Conservation (phyloP, 345 rosid genomes). For the Hibiscus trionum region DNA sequence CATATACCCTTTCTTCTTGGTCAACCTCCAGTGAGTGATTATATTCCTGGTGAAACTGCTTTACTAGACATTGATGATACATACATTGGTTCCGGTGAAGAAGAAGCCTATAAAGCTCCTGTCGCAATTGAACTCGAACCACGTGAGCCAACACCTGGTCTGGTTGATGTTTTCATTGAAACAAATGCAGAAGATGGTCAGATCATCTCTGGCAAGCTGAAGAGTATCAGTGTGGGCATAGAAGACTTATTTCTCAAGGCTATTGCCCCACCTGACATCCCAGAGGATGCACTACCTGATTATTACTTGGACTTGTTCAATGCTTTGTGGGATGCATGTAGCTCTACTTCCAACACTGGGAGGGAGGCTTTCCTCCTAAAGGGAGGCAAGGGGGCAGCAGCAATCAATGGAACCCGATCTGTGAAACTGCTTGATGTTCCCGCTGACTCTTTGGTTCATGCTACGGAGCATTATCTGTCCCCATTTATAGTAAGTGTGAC, state of each 20-base stretch:
- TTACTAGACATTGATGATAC: conserved; percentile 41
- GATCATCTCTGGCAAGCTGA: conserved; percentile 68
- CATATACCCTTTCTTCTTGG: conserved; percentile 86
- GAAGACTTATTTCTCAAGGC: conserved; percentile 95
- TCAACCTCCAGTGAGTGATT: conserved; percentile 35
- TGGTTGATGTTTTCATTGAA: conserved; percentile 76
- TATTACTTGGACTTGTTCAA: conserved; percentile 59
- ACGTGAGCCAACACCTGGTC: conserved; percentile 82
- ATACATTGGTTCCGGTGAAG: conserved; percentile 35
- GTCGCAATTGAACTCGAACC: conserved; percentile 70
- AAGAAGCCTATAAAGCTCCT: conserved; percentile 49
- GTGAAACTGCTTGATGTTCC: conserved; percentile 84
- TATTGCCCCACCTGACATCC: conserved; percentile 47
- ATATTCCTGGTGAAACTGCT: conserved; percentile 22
- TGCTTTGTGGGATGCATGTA: conserved; percentile 87
- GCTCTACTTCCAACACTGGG: conserved; percentile 61
- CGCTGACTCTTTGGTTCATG: conserved; percentile 39
- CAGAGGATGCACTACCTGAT: conserved; percentile 37
- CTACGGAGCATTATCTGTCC: conserved; percentile 49
- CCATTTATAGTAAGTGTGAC: conserved; percentile 65
- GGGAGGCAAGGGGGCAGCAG: conserved; percentile 73
- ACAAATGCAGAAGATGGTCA: conserved; percentile 78
- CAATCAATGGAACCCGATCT: conserved; percentile 74
- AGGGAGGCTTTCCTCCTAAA: conserved; percentile 65
- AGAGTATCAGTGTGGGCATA: conserved; percentile 62